A percentile compares a stretch with the other conserved stretches of the same genome.
Conservation (phyloP, 73 alveolate genomes). For the Blepharisma stoltei region DNA sequence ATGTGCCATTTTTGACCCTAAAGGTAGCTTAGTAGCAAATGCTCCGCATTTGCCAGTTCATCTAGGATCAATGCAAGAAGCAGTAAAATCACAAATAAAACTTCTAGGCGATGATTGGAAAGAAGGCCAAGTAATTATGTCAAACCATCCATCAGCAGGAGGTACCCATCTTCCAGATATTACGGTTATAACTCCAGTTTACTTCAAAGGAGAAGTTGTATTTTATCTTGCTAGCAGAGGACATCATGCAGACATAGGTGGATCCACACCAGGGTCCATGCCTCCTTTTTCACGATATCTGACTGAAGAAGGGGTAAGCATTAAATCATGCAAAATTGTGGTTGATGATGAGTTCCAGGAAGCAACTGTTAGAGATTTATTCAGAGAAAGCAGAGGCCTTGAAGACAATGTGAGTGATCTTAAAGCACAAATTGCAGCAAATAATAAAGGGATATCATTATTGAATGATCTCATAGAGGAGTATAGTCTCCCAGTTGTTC, state of each 20-base stretch:
- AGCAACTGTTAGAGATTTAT: conserved; percentile 47
- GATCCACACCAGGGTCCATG: conserved; percentile 88
- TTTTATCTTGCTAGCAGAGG: conserved; percentile 87
- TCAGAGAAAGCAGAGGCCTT: conserved; percentile 37
- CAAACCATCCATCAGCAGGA: conserved; percentile 87
- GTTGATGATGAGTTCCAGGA: conserved; percentile 61
- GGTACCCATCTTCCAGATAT: conserved; percentile 94
- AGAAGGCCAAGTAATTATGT: conserved; percentile 75
- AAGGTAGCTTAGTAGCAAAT: conserved; percentile 82
- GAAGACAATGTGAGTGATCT: conserved; percentile 36
- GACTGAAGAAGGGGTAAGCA: conserved; percentile 66
- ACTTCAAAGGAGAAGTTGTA: conserved; percentile 53
- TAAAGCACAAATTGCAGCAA: conserved; percentile 73
- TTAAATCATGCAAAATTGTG: conserved; percentile 60
- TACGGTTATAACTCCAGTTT: conserved; percentile 89
- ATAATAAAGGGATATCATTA: conserved; percentile 74
- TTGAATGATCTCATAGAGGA: conserved; percentile 60
- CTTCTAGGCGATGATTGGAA: conserved; percentile 51
- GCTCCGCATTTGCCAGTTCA: conserved; percentile 96
- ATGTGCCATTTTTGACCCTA: conserved; percentile 81
- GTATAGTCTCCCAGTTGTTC: conserved; percentile 62
- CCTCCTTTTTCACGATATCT: conserved; percentile 75
- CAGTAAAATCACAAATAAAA: conserved; percentile 66
- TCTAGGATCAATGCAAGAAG: conserved; percentile 90
- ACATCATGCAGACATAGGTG: conserved; percentile 95